Conservation (phyloP, 345 rosid species). For the Eucalyptus virginea region DNA sequence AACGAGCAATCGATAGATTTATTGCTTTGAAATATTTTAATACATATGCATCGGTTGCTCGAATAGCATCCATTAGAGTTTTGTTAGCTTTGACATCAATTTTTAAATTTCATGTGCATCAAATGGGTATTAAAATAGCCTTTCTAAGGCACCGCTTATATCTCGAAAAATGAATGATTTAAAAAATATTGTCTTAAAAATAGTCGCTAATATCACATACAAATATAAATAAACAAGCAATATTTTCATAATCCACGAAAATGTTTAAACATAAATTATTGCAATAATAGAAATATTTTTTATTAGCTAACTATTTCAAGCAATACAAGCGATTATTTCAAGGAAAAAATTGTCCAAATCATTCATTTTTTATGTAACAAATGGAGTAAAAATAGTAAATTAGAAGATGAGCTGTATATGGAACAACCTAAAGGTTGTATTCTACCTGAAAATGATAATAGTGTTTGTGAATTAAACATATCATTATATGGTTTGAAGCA, state of each 20-base stretch:
- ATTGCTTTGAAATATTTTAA: background rate
- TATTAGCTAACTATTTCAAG: background rate
- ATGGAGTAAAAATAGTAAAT: background rate
- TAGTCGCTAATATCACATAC: background rate
- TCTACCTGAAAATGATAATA: background rate
- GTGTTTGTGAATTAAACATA: background rate
- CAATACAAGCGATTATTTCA: rapidly evolving
- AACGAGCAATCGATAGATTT: background rate
- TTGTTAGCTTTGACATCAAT: background rate
- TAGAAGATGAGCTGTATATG: background rate
- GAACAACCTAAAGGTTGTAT: background rate
- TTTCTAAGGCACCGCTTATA: background rate
- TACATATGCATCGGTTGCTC: rapidly evolving
- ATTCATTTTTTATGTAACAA: background rate
- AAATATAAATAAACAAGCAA: background rate
- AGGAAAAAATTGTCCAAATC: background rate
- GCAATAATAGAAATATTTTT: background rate
- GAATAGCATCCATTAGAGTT: background rate
- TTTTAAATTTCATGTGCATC: background rate
- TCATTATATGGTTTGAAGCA: background rate
- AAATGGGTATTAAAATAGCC: background rate
- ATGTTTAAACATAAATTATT: background rate
- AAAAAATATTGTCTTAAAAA: background rate
- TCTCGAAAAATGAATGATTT: background rate
- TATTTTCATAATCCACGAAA: background rate